phyloP scores from a whole-genome alignment of 2,329 filamentous ascomycete species.

The Pochonia chlamydosporia region DNA sequence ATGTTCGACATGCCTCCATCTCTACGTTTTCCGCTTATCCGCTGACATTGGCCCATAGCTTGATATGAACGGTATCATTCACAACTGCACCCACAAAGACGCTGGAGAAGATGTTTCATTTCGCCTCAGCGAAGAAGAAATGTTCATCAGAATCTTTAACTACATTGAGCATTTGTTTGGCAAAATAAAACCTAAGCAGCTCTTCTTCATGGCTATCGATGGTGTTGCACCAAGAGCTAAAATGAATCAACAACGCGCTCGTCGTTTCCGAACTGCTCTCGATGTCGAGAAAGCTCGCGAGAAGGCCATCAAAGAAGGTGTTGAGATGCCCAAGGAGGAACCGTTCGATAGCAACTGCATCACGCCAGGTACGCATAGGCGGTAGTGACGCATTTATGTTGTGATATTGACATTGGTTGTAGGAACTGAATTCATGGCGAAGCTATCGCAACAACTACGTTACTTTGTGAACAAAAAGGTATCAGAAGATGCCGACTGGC shows the following conservation, averaged over 20 bases:
- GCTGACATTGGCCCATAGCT: conserved; percentile 42
- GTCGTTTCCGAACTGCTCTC: conserved; percentile 88
- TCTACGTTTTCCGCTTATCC: not conserved
- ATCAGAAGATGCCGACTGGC: conserved; percentile 94
- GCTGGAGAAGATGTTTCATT: conserved; percentile 80
- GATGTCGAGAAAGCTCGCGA: conserved; percentile 87
- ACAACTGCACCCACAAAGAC: conserved; percentile 98
- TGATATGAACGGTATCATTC: conserved; percentile 99
- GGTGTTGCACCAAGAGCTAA: conserved; percentile 96
- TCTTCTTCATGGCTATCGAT: conserved; percentile 99
- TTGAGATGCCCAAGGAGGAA: conserved; percentile 91
- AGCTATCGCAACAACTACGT: conserved; percentile 85
- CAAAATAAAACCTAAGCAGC: conserved; percentile 96
- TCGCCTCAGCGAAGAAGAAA: conserved; percentile 93
- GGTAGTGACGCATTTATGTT: too few species aligned
- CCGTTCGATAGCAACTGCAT: conserved; percentile 99
- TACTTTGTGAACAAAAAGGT: conserved; percentile 99
- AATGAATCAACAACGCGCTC: conserved; percentile 98
- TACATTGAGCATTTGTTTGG: conserved; percentile 98
- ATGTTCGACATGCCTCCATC: conserved; percentile 45
- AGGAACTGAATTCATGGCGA: conserved; percentile 94
- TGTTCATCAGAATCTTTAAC: conserved; percentile 99
- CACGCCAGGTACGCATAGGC: conserved; percentile 60
- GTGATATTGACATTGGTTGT: conserved; percentile 11
- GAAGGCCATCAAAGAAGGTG: conserved; percentile 82